These are phyloP conservation scores for Plasmodium billcollinsi DNA, from an alignment of 169 alveolate genomes.

Conservation along the genomic window DNA sequence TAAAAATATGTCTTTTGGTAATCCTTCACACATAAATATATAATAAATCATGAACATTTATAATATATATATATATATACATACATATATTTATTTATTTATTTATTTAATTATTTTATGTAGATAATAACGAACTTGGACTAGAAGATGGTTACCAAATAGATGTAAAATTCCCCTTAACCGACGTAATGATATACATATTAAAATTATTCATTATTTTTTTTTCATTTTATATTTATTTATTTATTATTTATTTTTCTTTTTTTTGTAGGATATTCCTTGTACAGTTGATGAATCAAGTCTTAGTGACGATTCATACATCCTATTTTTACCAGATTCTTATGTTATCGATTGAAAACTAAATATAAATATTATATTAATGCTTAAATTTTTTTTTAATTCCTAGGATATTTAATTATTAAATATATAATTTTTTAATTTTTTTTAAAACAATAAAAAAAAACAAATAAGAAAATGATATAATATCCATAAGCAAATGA, in stretches of 20 bases:
- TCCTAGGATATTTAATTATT: conserved; percentile 39
- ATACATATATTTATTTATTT: not conserved
- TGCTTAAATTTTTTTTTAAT: conserved; percentile 1
- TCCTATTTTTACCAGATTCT: conserved; percentile 63
- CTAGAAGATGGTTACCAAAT: conserved; percentile 70
- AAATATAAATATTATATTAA: not conserved
- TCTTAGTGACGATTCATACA: conserved; percentile 43
- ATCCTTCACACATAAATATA: not conserved
- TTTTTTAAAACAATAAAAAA: not conserved
- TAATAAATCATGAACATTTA: not conserved
- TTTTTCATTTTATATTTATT: not conserved
- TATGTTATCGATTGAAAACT: conserved; percentile 42
- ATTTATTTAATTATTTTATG: not conserved
- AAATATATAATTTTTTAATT: conserved; percentile 22
- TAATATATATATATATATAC: not conserved
- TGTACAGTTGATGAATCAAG: conserved; percentile 17
- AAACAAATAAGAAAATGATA: no score
- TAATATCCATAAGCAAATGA: no score
- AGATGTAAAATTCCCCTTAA: conserved; percentile 62
- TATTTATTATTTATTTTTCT: not conserved
- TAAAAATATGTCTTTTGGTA: conserved; percentile 54
- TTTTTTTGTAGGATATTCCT: conserved; percentile 21
- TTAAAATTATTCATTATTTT: not conserved
- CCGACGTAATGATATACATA: conserved; percentile 19
- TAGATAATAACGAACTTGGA: conserved; percentile 60